Conservation (phyloP, 257 asterid species). For the Schizonepeta tenuifolia region DNA sequence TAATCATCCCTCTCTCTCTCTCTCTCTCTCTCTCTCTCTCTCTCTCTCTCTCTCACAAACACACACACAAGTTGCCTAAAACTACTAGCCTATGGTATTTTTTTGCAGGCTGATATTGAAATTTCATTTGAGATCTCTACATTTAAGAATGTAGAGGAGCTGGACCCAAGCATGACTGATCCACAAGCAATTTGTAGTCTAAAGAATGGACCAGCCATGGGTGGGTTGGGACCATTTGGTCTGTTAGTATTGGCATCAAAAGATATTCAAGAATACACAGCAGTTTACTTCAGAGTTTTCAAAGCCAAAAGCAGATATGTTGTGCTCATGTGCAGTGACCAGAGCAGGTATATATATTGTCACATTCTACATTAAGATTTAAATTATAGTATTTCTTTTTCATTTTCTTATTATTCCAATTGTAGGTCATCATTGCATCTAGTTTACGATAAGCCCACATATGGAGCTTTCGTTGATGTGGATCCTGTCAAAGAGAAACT, state of each 20-base stretch:
- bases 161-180: constrained; percentile 29
- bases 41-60: constrained; percentile 4
- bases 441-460: constrained; percentile 32
- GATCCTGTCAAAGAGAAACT: constrained; percentile 31
- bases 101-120: constrained; percentile 35
- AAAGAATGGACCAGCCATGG: constrained; percentile 16
- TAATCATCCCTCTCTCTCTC: not conserved
- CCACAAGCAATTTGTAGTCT: constrained; percentile 28
- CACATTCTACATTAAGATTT: not conserved
- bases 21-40: constrained; percentile 10
- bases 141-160: constrained; percentile 23
- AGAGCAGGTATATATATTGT: constrained; percentile 26
- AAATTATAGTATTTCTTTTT: not conserved
- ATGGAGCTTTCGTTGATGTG: constrained; percentile 35
- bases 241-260: constrained; percentile 35
- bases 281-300: constrained; percentile 33
- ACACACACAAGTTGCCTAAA: not conserved
- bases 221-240: constrained; percentile 34
- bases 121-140: constrained; percentile 33
- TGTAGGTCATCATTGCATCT: constrained; percentile 35
- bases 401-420: not conserved
- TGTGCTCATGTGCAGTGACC: constrained; percentile 41
- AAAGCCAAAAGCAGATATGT: constrained; percentile 24
- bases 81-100: not conserved
- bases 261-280: constrained; percentile 37